phyloP scores from a whole-genome alignment of 2,329 filamentous ascomycete species.

The Pyrenochaeta sp. region DNA sequence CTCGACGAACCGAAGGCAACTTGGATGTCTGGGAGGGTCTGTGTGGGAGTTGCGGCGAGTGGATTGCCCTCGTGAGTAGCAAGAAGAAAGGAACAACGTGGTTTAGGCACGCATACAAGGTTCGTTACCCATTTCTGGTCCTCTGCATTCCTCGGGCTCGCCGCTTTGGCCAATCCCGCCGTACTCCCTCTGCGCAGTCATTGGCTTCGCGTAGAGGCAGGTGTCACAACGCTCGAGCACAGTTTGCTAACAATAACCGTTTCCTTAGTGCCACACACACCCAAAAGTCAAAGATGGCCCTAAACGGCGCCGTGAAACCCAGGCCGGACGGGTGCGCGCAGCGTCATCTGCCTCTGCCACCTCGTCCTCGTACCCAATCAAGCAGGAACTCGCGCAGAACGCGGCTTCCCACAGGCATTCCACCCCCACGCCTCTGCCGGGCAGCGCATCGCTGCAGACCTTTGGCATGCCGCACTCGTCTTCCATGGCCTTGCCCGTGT shows the following conservation, averaged over 20 bases:
- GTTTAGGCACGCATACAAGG: constrained; percentile 90
- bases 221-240: constrained; percentile 19
- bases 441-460: constrained; percentile 30
- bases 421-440: constrained; percentile 35
- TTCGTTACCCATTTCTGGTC: constrained; percentile 49
- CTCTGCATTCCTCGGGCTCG: constrained; percentile 12
- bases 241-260: constrained; percentile 31
- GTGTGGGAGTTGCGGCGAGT: constrained; percentile 79
- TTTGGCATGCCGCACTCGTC: constrained; percentile 34
- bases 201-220: too few species aligned
- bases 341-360: constrained; percentile 44
- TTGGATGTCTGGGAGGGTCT: constrained; percentile 83
- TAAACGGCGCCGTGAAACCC: constrained; percentile 52
- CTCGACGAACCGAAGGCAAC: constrained; percentile 78
- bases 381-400: constrained; percentile 35
- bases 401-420: constrained; percentile 36
- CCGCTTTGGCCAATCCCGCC: too few species aligned
- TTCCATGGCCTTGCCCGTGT: constrained; percentile 19
- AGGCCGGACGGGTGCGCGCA: constrained; percentile 45
- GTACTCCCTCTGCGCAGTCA: too few species aligned
- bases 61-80: constrained; percentile 81
- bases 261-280: constrained; percentile 53
- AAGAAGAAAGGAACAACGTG: constrained; percentile 94
- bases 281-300: constrained; percentile 54
- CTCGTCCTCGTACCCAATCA: constrained; percentile 44